A percentile compares a stretch with the other conserved stretches of the same genome.
These are phyloP conservation scores for Taphrina wiesneri DNA, from an alignment of 1,139 yeast species.

Conservation along the genomic window DNA sequence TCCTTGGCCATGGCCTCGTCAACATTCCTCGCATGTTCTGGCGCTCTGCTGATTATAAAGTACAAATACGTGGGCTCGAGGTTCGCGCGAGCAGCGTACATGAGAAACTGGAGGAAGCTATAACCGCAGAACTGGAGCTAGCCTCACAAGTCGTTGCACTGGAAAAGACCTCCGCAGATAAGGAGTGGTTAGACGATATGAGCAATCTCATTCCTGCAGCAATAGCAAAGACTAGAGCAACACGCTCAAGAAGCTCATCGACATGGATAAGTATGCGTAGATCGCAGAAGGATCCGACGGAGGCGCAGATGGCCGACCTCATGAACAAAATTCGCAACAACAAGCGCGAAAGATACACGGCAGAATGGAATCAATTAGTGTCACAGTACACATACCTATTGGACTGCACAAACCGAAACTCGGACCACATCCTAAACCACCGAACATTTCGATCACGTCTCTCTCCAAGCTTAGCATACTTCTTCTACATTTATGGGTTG, in stretches of 20 bases:
- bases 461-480: constrained; percentile 49
- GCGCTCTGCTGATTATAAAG: constrained; percentile 43
- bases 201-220: constrained; percentile 40
- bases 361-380: constrained; percentile 48
- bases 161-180: constrained; percentile 46
- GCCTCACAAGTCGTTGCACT: constrained; percentile 62
- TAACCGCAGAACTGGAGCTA: constrained; percentile 63
- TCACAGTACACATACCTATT: constrained; percentile 42
- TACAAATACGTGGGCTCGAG: constrained; percentile 52
- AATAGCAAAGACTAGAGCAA: constrained; percentile 2
- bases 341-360: constrained; percentile 32
- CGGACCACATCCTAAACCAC: constrained; percentile 42
- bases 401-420: constrained; percentile 48
- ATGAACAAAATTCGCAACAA: constrained; percentile 11
- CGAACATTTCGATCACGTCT: constrained; percentile 45
- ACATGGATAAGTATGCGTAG: constrained; percentile 8
- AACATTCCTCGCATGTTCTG: constrained; percentile 58
- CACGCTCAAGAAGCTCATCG: neutral
- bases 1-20: constrained; percentile 80
- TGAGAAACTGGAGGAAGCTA: constrained; percentile 67
- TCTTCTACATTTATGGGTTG: constrained; percentile 49
- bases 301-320: constrained; percentile 2
- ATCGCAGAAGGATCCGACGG: neutral
- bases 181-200: constrained; percentile 48
- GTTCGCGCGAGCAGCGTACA: constrained; percentile 58